A percentile compares a stretch with the other conserved stretches of the same genome.
These are phyloP conservation scores for Erythrobasidium hasegawianum DNA, from an alignment of 1,284 basidiomycete genomes.

Conservation along the genomic window DNA sequence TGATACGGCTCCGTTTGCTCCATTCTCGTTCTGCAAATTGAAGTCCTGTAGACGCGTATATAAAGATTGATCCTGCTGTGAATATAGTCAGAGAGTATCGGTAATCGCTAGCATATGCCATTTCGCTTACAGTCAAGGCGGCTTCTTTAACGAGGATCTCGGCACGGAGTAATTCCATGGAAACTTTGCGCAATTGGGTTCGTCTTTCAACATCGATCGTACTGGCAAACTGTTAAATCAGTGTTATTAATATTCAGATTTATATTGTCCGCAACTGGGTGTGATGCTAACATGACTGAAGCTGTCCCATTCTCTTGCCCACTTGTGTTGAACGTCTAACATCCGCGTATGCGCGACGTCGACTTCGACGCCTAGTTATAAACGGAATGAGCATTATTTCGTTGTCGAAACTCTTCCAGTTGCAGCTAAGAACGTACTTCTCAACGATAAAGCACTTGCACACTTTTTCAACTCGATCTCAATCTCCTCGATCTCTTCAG, in stretches of 20 bases:
- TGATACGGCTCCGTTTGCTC: background rate
- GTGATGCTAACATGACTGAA: constrained; percentile 17
- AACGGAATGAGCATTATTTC: too few species aligned
- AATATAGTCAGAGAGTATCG: background rate
- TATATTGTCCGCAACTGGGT: background rate
- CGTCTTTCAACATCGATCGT: constrained; percentile 2
- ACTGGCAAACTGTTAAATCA: constrained; percentile 8
- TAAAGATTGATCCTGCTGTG: background rate
- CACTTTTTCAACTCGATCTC: constrained; percentile 19
- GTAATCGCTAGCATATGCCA: background rate
- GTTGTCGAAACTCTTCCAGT: too few species aligned
- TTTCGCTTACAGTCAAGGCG: background rate
- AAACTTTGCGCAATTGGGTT: background rate
- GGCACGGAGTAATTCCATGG: background rate
- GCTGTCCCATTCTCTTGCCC: constrained; percentile 18
- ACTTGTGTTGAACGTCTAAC: constrained; percentile 2
- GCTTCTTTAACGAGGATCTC: constrained; percentile 13
- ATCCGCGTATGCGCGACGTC: constrained; percentile 11
- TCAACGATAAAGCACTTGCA: background rate
- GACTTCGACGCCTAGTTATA: constrained; percentile 13
- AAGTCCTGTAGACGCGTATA: background rate
- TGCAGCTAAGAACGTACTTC: constrained; percentile 4
- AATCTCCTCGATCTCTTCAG: constrained; percentile 23
- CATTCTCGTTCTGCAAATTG: background rate
- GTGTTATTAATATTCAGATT: too few species aligned